Conservation (phyloP, 345 rosid species). For the Eucalyptus urophylla region DNA sequence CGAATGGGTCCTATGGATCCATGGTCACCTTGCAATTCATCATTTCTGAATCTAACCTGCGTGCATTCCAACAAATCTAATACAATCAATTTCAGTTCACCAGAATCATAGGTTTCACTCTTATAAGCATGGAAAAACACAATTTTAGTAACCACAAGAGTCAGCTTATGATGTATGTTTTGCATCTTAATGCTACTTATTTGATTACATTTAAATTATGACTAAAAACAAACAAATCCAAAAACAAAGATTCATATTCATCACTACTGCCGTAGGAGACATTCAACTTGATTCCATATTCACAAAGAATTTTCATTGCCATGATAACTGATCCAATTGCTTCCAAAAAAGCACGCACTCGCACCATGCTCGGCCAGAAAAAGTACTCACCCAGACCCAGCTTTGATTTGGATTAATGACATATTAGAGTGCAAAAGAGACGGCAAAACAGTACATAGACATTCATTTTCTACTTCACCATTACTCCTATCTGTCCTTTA, state of each 20-base stretch:
- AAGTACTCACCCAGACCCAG: not conserved
- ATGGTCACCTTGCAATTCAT: slow-evolving; percentile 14
- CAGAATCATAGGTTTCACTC: not conserved
- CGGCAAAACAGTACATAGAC: not conserved
- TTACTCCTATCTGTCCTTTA: not conserved
- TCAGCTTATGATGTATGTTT: not conserved
- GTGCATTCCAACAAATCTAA: not conserved
- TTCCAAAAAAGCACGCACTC: not conserved
- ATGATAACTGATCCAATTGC: not conserved
- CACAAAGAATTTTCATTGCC: not conserved
- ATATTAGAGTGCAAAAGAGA: not conserved
- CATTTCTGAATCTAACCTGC: slow-evolving; percentile 30
- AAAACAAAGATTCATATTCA: not conserved
- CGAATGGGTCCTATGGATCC: slow-evolving; percentile 75
- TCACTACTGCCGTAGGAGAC: not conserved
- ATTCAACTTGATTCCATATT: not conserved
- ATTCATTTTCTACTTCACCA: not conserved
- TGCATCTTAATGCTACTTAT: not conserved
- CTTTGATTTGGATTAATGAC: not conserved
- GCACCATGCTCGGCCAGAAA: not conserved
- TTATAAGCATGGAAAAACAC: not conserved
- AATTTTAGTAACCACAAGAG: not conserved
- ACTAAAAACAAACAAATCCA: not conserved
- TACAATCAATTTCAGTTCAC: not conserved
- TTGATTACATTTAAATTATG: not conserved